Base-by-base conservation (phyloP, 352 stramenopile genomes). In the Globisporangium spiculum region DNA sequence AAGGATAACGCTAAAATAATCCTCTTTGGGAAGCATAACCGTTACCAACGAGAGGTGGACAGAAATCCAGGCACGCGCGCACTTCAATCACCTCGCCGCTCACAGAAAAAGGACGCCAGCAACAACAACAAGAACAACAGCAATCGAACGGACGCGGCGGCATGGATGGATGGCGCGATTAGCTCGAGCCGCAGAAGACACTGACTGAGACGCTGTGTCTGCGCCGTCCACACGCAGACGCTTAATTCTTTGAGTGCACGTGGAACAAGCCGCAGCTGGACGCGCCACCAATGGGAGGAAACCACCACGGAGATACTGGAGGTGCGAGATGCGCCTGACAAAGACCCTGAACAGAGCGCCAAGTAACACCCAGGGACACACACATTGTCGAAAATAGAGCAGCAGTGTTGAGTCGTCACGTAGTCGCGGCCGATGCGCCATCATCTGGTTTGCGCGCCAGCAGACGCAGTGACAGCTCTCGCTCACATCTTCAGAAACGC, bases 61-160 rank as follows among this genome's bases (percentile, higher is more conserved):
- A 75, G 64, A 75, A 75, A 79, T 79, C 73, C 48, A 77, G 73
- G 22, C n/a, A 2, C 46, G 2, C 27, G 8, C 34, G 34, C 34
- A 38, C 34, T 26, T 26, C 46, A 54, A 53, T 53, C 46, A 54
- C 20, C 46, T 48, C 14, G 55, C 5, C 27, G 27, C 20, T 61
- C 27, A 18, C 26, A 46, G 27, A 48, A 61, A 41, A 44, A 44
- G 26, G 55, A 30, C 27, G 27, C 27, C 27, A 32, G 27, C 27
- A 32, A 6, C 27, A 32, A 32, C 26, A 27, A 5, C 32, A 38
- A 44, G 20, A 26, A 20, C 38, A 48, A 0, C 38, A 48, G 16
- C 32, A 27, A 6, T 32, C 55, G 26, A 34, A 44, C 30, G 26
- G 55, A 46, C 27, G 0, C 26, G 27, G 10, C 34, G 34, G 8